phyloP scores from a whole-genome alignment of 2,329 filamentous ascomycete genomes.

The Sarocladium brachiariae region DNA sequence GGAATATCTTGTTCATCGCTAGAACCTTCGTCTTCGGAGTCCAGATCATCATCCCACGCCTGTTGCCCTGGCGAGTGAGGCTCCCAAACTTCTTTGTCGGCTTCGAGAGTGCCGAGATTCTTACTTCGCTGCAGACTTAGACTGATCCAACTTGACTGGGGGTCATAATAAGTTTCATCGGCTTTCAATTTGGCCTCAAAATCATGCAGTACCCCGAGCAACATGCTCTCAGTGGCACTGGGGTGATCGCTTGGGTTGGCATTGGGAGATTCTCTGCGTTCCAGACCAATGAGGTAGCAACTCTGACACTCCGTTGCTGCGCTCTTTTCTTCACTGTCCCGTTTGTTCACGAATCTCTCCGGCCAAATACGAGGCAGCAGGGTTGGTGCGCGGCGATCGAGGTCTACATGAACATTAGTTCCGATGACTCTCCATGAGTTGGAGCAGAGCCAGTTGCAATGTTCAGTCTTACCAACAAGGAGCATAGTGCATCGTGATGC shows the following conservation, averaged over 20 bases:
- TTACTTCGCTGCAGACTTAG: constrained; percentile 29
- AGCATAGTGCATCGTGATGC: constrained; percentile 53
- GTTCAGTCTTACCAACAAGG: constrained; percentile 48
- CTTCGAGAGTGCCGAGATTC: constrained; percentile 34
- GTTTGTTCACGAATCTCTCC: constrained; percentile 41
- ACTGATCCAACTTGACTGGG: constrained; percentile 41
- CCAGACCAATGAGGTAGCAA: constrained; percentile 55
- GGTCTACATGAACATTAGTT: too few species aligned
- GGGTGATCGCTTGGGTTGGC: constrained; percentile 17
- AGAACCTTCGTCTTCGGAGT: constrained; percentile 30
- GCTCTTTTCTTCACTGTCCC: constrained; percentile 19
- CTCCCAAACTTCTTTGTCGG: constrained; percentile 45
- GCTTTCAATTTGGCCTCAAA: constrained; percentile 42
- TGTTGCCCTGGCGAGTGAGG: constrained; percentile 30
- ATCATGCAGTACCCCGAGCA: constrained; percentile 36
- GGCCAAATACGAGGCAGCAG: constrained; percentile 57
- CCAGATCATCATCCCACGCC: constrained; percentile 34
- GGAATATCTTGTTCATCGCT: constrained; percentile 24
- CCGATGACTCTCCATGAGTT: too few species aligned
- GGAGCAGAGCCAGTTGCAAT: too few species aligned
- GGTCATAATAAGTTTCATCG: constrained; percentile 42
- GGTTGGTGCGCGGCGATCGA: constrained; percentile 44
- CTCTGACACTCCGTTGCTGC: constrained; percentile 43
- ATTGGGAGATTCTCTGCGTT: constrained; percentile 20
- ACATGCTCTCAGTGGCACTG: constrained; percentile 31